phyloP scores from a whole-genome alignment of 1,284 basidiomycete species.

The Entoloma clypeatum region DNA sequence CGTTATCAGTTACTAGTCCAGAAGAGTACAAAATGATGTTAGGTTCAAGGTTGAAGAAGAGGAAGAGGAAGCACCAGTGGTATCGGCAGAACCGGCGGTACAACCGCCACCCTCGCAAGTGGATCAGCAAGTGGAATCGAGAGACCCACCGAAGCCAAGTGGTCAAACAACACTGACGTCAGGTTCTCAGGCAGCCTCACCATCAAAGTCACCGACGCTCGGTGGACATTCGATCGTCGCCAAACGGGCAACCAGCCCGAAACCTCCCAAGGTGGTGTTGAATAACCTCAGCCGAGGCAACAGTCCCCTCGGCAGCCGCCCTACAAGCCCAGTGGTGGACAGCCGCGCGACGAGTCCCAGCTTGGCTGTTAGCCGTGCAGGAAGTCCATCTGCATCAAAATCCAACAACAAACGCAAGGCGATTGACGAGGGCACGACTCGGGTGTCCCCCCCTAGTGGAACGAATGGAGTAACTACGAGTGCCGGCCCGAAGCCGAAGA shows the following conservation, averaged over 20 bases:
- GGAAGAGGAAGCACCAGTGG: slow-evolving; percentile 51
- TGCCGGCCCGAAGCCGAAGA: slow-evolving; percentile 53
- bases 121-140: slow-evolving; percentile 32
- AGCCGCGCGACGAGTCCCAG: too few relatives aligned
- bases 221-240: slow-evolving; percentile 76
- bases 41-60: slow-evolving; percentile 50
- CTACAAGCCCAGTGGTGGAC: slow-evolving; percentile 39
- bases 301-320: slow-evolving; percentile 53
- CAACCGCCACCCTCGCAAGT: slow-evolving; percentile 45
- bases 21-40: slow-evolving; percentile 12
- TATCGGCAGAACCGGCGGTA: slow-evolving; percentile 55
- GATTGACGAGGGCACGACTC: slow-evolving; percentile 39
- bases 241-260: slow-evolving; percentile 77
- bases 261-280: slow-evolving; percentile 54
- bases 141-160: slow-evolving; percentile 28
- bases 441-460: slow-evolving; percentile 30
- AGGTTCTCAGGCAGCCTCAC: slow-evolving; percentile 56
- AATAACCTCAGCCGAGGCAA: slow-evolving; percentile 46
- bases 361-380: slow-evolving; percentile 24
- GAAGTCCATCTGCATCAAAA: slow-evolving; percentile 25
- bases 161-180: slow-evolving; percentile 22
- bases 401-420: slow-evolving; percentile 65
- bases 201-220: slow-evolving; percentile 45
- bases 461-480: slow-evolving; percentile 17
- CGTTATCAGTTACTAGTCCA: slow-evolving; percentile 10